Evolutionary conservation across 2,329 filamentous ascomycete species (phyloP).

Genomic region (Fusarium coicis): DNA sequence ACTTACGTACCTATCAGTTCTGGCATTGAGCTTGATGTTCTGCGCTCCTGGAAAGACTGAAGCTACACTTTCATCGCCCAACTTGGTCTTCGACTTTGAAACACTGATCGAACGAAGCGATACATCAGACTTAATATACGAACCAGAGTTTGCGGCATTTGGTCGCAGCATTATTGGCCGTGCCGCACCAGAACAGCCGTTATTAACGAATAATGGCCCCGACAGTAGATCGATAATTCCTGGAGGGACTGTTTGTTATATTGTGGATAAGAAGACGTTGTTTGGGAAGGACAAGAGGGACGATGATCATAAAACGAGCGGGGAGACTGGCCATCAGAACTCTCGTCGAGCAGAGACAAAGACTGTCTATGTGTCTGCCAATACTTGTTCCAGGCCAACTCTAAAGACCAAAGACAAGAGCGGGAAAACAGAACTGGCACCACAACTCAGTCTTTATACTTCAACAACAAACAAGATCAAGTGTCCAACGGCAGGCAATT

Average conservation of each 20-base stretch:
- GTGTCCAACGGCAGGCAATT: slow-evolving; percentile 43
- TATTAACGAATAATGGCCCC: slow-evolving; percentile 73
- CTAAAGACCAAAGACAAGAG: slow-evolving; percentile 44
- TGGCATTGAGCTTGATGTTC: slow-evolving; percentile 66
- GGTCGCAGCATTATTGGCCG: slow-evolving; percentile 72
- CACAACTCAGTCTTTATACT: slow-evolving; percentile 82
- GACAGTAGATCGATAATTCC: slow-evolving; percentile 67
- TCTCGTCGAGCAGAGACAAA: slow-evolving; percentile 47
- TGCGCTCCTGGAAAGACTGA: slow-evolving; percentile 69
- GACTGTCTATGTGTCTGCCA: slow-evolving; percentile 83
- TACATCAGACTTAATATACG: slow-evolving; percentile 57
- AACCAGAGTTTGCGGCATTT: slow-evolving; percentile 70
- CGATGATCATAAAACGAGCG: slow-evolving; percentile 15
- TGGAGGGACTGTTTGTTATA: slow-evolving; percentile 65
- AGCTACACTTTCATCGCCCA: slow-evolving; percentile 61
- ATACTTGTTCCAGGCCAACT: slow-evolving; percentile 82
- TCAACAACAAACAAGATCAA: slow-evolving; percentile 61
- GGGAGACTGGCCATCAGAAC: slow-evolving; percentile 17
- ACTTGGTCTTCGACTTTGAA: slow-evolving; percentile 25
- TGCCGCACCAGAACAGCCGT: slow-evolving; percentile 61
- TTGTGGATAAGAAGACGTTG: slow-evolving; percentile 46
- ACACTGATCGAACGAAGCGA: slow-evolving; percentile 16
- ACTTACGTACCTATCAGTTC: slow-evolving; percentile 67
- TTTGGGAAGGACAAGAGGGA: slow-evolving; percentile 39
- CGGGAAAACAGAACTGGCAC: slow-evolving; percentile 51